Base-by-base conservation (phyloP, 2,329 filamentous ascomycete species). In the Dactylellina leptospora region DNA sequence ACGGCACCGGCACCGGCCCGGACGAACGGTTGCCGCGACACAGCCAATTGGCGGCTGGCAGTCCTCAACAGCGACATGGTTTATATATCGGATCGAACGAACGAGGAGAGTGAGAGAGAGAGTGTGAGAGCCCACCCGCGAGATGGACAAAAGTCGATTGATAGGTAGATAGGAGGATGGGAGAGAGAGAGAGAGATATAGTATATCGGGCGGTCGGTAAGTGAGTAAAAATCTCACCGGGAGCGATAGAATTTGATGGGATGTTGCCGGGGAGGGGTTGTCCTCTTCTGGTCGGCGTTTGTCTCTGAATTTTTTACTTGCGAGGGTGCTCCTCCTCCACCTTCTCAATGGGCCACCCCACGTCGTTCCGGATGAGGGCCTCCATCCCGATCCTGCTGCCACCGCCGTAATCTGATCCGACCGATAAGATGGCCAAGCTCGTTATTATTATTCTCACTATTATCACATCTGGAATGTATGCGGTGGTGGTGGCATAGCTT, bases 401-500 rank as follows among this genome's bases (percentile, higher is more conserved):
- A 50, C 48, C 40, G 50, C 40, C 66, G 59, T 71, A 71, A 71
- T 71, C 66, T 63, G 66, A 71, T 71, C 66, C 66, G 66, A 30
- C 53, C 33, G 66, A 71, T 71, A 71, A 71, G 66, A 71, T 71
- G 66, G 66, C 66, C 66, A 71, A 71, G 64, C 40, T 20, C 18
- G 8, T 45, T 11, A 9, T 22, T 18, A 22, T n/a, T n/a, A n/a
- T n/a, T n/a, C n/a, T n/a, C n/a, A n/a, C n/a, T n/a, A n/a, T n/a
- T n/a, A n/a, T n/a, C n/a, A n/a, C n/a, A n/a, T n/a, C n/a, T n/a
- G n/a, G n/a, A n/a, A n/a, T n/a, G n/a, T n/a, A n/a, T n/a, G n/a
- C n/a, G n/a, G n/a, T n/a, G n/a, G n/a, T n/a, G n/a, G n/a, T n/a
- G n/a, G n/a, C n/a, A n/a, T n/a, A n/a, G n/a, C n/a, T n/a, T n/a